Evolutionary conservation across 306 rosid species (phyloP).

Genomic region (Alnus rubra): DNA sequence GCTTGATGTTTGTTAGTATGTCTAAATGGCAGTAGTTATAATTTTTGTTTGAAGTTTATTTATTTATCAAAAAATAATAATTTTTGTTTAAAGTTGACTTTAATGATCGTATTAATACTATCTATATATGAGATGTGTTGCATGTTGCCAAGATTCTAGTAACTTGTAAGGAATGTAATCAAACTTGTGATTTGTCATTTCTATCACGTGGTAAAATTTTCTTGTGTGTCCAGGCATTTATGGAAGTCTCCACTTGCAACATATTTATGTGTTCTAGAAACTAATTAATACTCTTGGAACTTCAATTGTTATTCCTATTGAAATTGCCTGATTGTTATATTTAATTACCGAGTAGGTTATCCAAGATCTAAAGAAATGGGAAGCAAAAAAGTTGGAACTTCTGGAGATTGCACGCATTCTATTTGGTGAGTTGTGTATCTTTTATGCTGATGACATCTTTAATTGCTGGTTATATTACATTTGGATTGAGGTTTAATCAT

Average conservation of each 20-base stretch:
- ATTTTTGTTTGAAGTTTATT: not conserved
- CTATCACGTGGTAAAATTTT: not conserved
- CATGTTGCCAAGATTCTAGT: not conserved
- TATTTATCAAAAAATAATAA: not conserved
- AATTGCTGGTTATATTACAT: not conserved
- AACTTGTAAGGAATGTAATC: not conserved
- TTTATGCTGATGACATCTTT: not conserved
- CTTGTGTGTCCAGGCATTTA: not conserved
- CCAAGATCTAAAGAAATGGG: slow-evolving; percentile 36
- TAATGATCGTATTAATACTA: not conserved
- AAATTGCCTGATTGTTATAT: not conserved
- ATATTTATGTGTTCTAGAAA: not conserved
- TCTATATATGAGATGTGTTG: not conserved
- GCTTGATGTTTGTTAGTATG: not conserved
- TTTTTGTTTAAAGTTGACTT: not conserved
- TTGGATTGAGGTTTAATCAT: not conserved
- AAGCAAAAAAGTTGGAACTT: slow-evolving; percentile 32
- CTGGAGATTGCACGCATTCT: slow-evolving; percentile 23
- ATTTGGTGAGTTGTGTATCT: slow-evolving; percentile 27
- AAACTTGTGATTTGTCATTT: not conserved
- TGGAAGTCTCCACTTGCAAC: not conserved
- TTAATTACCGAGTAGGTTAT: slow-evolving; percentile 34
- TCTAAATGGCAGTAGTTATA: not conserved
- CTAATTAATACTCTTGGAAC: not conserved
- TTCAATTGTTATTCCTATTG: not conserved